phyloP scores from a whole-genome alignment of 2,329 filamentous ascomycete genomes.

The Cryphonectria parasitica region DNA sequence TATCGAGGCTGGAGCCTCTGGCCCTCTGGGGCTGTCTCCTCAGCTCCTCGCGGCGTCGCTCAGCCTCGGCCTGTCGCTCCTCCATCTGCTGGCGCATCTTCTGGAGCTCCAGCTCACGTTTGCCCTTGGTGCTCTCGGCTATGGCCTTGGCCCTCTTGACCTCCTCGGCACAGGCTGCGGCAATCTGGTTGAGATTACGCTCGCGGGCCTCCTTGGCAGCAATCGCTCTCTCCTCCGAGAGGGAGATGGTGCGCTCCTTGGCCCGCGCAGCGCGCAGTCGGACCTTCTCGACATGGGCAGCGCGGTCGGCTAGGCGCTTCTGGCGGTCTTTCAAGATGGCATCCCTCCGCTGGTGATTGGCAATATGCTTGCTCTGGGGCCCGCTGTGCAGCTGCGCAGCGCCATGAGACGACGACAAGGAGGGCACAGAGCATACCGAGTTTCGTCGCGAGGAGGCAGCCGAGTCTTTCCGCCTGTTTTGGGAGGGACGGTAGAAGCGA shows the following conservation, averaged over 20 bases:
- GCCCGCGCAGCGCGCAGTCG: conserved; percentile 74
- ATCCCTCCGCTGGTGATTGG: conserved; percentile 77
- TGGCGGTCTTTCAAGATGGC: conserved; percentile 82
- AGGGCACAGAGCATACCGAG: conserved; percentile 77
- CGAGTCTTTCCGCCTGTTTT: conserved; percentile 72
- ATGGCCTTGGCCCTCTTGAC: conserved; percentile 81
- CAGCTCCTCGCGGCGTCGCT: conserved; percentile 70
- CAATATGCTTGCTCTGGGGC: conserved; percentile 77
- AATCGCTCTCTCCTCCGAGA: conserved; percentile 75
- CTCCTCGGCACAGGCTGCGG: conserved; percentile 79
- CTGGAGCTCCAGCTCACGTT: conserved; percentile 73
- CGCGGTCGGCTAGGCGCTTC: conserved; percentile 76
- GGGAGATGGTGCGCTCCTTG: conserved; percentile 68
- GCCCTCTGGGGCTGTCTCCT: conserved; percentile 57
- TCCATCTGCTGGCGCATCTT: conserved; percentile 76
- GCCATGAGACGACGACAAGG: conserved; percentile 64
- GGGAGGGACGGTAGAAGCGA: conserved; percentile 72
- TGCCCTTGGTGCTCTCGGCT: conserved; percentile 81
- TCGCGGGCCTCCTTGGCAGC: conserved; percentile 79
- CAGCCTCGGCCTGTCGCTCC: conserved; percentile 77
- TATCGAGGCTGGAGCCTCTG: conserved; percentile 45
- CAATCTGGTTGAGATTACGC: conserved; percentile 80
- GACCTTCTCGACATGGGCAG: conserved; percentile 83
- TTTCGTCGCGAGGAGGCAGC: conserved; percentile 79
- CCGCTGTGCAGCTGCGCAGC: conserved; percentile 53